phyloP scores from a whole-genome alignment of 352 stramenopile species.

The Phytophthora sp. region DNA sequence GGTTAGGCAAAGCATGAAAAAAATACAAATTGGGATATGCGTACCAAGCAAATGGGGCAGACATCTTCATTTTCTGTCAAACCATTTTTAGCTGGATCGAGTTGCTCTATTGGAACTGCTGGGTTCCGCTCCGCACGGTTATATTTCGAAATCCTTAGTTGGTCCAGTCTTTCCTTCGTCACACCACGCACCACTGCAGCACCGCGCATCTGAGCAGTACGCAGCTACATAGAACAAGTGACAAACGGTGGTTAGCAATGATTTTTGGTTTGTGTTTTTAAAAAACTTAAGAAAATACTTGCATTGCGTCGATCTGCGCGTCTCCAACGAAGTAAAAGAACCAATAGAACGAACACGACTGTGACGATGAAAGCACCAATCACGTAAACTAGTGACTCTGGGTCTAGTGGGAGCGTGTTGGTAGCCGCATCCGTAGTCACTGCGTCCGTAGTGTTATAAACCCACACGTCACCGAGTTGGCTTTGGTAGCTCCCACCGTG shows the following conservation, averaged over 20 bases:
- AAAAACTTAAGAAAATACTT: constrained; percentile 6
- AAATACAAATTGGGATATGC: too few relatives aligned
- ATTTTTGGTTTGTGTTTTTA: not conserved
- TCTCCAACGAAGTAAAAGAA: constrained; percentile 71
- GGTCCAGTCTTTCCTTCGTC: constrained; percentile 65
- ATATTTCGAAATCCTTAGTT: constrained; percentile 74
- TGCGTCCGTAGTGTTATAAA: constrained; percentile 65
- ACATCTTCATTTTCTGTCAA: constrained; percentile 56
- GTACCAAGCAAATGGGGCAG: constrained; percentile 77
- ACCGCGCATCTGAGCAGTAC: constrained; percentile 53
- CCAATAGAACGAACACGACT: constrained; percentile 61
- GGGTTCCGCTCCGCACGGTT: constrained; percentile 39
- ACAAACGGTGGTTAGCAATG: not conserved
- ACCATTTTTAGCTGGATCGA: not conserved
- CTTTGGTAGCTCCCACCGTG: constrained; percentile 77
- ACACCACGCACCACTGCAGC: constrained; percentile 54
- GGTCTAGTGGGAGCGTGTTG: constrained; percentile 49
- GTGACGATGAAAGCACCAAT: constrained; percentile 70
- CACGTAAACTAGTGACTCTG: constrained; percentile 79
- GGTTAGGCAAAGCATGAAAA: too few relatives aligned
- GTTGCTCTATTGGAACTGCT: constrained; percentile 18
- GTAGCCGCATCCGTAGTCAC: constrained; percentile 23
- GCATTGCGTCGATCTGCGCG: constrained; percentile 69
- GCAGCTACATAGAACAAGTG: constrained; percentile 44
- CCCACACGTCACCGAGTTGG: constrained; percentile 71